phyloP scores from a whole-genome alignment of 345 rosid species.

The Hypericum androsaemum region DNA sequence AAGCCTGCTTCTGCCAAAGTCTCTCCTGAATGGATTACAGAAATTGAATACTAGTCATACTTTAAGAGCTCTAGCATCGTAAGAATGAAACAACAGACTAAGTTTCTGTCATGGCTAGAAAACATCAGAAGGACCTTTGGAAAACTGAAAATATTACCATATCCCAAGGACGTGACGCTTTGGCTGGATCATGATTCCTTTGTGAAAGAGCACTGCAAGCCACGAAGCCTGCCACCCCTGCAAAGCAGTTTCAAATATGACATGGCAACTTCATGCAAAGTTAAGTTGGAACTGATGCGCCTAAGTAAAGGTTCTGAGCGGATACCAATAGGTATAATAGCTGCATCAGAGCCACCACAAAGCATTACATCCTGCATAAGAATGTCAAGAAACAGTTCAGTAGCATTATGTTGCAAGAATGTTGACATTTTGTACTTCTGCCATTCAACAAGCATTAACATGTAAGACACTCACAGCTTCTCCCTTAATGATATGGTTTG shows the following conservation, averaged over 20 bases:
- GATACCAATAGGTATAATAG: conserved; percentile 79
- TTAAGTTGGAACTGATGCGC: conserved; percentile 6
- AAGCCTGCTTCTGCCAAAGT: too few species aligned
- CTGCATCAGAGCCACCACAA: conserved; percentile 93
- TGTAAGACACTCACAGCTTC: conserved; percentile 77
- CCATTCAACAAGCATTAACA: conserved; percentile 10
- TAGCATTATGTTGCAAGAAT: background rate
- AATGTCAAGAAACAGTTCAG: conserved; percentile 9
- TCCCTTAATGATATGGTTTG: conserved; percentile 83
- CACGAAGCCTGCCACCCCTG: conserved; percentile 87
- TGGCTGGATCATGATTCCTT: too few species aligned
- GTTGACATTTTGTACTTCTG: background rate
- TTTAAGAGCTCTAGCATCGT: too few species aligned
- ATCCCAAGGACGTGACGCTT: too few species aligned
- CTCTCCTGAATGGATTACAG: too few species aligned
- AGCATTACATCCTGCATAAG: conserved; percentile 77
- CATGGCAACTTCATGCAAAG: conserved; percentile 5
- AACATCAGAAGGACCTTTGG: too few species aligned
- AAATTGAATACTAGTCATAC: too few species aligned
- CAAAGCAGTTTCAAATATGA: conserved; percentile 17
- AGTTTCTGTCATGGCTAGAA: too few species aligned
- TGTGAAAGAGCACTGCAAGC: too few species aligned
- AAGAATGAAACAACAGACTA: too few species aligned
- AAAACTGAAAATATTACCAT: too few species aligned
- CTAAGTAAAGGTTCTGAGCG: background rate